Percentiles rank a stretch among this genome's conserved stretches.
Conservation (phyloP, 192 early-diverging fungal species). For the Umbelopsis ramanniana region DNA sequence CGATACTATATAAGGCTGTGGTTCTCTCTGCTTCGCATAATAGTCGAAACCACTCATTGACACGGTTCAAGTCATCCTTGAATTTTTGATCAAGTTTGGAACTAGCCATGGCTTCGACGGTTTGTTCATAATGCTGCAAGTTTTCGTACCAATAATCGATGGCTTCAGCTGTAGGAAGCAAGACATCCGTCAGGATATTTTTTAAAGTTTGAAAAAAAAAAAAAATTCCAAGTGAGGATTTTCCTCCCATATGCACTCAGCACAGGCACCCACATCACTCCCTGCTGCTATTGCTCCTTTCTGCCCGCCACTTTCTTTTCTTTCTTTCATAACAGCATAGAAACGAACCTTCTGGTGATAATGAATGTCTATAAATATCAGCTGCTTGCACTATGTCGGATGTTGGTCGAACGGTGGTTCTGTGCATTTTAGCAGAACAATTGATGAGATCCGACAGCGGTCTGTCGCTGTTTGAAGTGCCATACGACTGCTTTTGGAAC, state of each 20-base stretch:
- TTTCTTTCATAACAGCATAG: background rate
- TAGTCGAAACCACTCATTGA: constrained; percentile 95
- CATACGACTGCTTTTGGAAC: constrained; percentile 11
- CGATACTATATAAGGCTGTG: constrained; percentile 87
- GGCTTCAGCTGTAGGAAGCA: constrained; percentile 52
- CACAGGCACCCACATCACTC: no score
- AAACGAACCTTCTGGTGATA: constrained; percentile 22
- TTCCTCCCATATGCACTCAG: no score
- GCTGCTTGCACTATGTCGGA: constrained; percentile 34
- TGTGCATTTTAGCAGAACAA: background rate
- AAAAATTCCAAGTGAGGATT: no score
- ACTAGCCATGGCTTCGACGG: constrained; percentile 88
- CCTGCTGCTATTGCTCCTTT: no score
- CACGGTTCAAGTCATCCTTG: constrained; percentile 87
- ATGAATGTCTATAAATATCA: constrained; percentile 18
- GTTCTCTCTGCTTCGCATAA: constrained; percentile 90
- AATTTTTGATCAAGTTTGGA: constrained; percentile 82
- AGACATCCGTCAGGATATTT: background rate
- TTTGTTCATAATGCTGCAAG: constrained; percentile 88
- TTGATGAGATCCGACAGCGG: constrained; percentile 8
- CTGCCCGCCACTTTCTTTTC: background rate
- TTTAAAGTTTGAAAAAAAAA: background rate
- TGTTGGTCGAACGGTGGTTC: constrained; percentile 6
- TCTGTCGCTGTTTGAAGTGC: constrained; percentile 16
- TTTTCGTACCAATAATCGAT: constrained; percentile 94